These are phyloP conservation scores for Ilex aquifolium DNA, from an alignment of 257 asterid species.

Conservation along the genomic window DNA sequence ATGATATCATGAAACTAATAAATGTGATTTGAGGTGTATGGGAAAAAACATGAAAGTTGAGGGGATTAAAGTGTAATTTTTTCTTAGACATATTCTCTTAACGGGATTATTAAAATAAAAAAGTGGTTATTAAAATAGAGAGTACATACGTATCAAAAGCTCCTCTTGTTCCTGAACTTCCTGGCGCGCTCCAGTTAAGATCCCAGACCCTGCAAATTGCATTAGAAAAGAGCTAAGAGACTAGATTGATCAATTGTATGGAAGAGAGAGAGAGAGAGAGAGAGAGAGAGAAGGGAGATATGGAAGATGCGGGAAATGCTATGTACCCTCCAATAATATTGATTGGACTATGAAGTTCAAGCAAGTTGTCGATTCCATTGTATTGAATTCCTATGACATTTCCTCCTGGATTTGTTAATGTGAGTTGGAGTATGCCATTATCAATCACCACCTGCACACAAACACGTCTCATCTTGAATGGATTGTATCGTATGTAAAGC, in stretches of 20 bases:
- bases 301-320: not conserved
- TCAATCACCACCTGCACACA: conserved; percentile 34
- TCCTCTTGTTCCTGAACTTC: conserved; percentile 42
- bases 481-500: not conserved
- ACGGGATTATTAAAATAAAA: no score
- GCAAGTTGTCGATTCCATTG: conserved; percentile 41
- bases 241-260: not conserved
- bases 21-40: no score
- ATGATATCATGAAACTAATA: no score
- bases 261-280: not conserved
- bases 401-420: conserved; percentile 46
- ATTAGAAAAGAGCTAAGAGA: not conserved
- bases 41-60: no score
- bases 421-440: conserved; percentile 47
- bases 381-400: conserved; percentile 30
- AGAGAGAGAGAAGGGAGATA: not conserved
- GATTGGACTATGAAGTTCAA: conserved; percentile 37
- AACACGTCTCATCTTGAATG: not conserved
- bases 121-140: not conserved
- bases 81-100: no score
- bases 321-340: conserved; percentile 48
- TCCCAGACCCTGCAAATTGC: conserved; percentile 37
- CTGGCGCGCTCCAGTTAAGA: conserved; percentile 39
- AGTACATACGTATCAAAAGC: conserved; percentile 29
- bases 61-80: no score